Conservation (phyloP, 2,329 filamentous ascomycete species). For the Alternaria arborescens region DNA sequence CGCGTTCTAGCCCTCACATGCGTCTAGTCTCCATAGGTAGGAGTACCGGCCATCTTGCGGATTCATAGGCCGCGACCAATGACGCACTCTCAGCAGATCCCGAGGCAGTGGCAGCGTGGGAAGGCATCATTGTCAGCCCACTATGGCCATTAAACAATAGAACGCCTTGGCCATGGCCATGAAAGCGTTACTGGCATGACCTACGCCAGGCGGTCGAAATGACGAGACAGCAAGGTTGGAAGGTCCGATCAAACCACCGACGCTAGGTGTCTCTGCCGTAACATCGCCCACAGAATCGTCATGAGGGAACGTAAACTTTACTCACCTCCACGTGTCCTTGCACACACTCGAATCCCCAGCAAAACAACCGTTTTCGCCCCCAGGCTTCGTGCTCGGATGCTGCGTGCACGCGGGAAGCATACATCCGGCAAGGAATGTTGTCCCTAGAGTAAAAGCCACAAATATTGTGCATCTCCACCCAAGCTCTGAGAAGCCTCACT, state of each 20-base stretch:
- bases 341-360: neutral
- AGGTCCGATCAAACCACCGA: neutral
- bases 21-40: constrained; percentile 1
- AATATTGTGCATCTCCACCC: neutral
- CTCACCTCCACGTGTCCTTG: constrained; percentile 1
- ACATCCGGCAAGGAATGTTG: neutral
- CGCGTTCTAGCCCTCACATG: constrained; percentile 1
- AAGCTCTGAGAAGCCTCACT: neutral
- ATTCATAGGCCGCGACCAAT: neutral
- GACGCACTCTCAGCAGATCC: neutral
- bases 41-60: neutral
- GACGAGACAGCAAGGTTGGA: constrained; percentile 1
- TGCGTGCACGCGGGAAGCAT: neutral
- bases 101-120: neutral
- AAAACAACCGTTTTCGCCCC: neutral
- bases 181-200: neutral
- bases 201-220: neutral
- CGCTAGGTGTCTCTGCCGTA: neutral
- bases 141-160: neutral
- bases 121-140: constrained; percentile 9
- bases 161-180: neutral
- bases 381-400: neutral
- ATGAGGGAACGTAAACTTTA: neutral
- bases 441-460: neutral
- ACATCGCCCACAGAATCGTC: neutral